Conservation (phyloP, 2,329 filamentous ascomycete genomes). For the Colletotrichum eleusines region DNA sequence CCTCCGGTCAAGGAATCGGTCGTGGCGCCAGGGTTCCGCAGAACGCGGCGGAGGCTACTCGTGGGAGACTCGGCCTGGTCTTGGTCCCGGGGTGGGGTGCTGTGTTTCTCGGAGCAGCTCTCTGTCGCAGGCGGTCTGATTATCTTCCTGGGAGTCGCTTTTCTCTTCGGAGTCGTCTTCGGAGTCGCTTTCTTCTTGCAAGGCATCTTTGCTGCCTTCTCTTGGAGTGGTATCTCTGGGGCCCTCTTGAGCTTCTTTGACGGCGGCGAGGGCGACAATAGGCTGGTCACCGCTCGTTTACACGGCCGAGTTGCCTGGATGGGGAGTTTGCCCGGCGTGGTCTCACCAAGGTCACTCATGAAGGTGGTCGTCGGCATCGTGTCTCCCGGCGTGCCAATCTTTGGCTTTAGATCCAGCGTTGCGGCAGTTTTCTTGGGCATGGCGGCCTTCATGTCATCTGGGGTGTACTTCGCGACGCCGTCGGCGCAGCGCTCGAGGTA, state of each 20-base stretch:
- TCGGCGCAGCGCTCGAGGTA: slow-evolving; percentile 8
- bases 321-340: neutral
- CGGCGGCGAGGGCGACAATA: neutral
- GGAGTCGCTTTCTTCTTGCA: neutral
- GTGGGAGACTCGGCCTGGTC: neutral
- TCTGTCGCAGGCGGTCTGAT: fast-evolving
- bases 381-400: too few species aligned
- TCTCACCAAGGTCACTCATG: fast-evolving
- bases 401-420: fast-evolving
- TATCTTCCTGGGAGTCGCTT: neutral
- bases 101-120: neutral
- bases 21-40: neutral
- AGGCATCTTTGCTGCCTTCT: neutral
- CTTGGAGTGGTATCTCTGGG: neutral
- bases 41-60: neutral
- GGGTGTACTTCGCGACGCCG: neutral
- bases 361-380: neutral
- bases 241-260: neutral
- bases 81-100: too few species aligned
- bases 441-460: neutral
- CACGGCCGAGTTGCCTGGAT: neutral
- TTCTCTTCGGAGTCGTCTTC: neutral
- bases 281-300: neutral
- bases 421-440: neutral
- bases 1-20: neutral